Percentiles rank a stretch among this genome's conserved stretches.
phyloP scores from a whole-genome alignment of 2,329 filamentous ascomycete species.

The Aspergillus sergii region DNA sequence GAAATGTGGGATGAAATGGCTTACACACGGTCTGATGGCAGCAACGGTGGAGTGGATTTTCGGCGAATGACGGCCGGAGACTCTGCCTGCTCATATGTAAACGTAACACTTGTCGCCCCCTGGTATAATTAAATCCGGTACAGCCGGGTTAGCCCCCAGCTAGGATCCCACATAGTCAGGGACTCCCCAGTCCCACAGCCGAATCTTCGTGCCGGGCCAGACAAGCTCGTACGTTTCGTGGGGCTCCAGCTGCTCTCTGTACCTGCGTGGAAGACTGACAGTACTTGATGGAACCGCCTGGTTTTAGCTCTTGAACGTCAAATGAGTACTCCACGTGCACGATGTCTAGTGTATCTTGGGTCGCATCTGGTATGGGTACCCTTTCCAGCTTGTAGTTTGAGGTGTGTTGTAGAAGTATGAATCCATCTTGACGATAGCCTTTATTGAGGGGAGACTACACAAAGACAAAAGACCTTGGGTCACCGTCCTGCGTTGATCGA shows the following conservation, averaged over 20 bases:
- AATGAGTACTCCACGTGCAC: background rate
- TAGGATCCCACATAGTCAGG: background rate
- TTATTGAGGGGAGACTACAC: background rate
- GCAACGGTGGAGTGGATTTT: conserved; percentile 1
- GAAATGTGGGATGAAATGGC: background rate
- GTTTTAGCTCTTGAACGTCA: background rate
- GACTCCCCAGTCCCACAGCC: conserved; percentile 1
- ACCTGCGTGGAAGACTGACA: background rate
- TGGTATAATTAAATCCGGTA: background rate
- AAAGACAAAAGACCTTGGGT: background rate
- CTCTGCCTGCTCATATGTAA: background rate
- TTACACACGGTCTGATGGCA: background rate
- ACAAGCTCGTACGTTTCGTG: background rate
- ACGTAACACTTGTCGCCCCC: background rate
- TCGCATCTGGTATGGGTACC: background rate
- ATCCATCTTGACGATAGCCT: background rate
- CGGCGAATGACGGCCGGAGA: background rate
- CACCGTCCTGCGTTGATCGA: background rate
- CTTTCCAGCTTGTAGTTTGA: background rate
- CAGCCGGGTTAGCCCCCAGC: background rate
- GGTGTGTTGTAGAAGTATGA: background rate
- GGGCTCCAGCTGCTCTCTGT: background rate
- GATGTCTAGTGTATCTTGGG: background rate
- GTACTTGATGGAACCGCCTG: background rate
- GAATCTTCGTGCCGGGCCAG: conserved; percentile 1